Conservation (phyloP, 352 stramenopile genomes). For the Globisporangium ultimum region DNA sequence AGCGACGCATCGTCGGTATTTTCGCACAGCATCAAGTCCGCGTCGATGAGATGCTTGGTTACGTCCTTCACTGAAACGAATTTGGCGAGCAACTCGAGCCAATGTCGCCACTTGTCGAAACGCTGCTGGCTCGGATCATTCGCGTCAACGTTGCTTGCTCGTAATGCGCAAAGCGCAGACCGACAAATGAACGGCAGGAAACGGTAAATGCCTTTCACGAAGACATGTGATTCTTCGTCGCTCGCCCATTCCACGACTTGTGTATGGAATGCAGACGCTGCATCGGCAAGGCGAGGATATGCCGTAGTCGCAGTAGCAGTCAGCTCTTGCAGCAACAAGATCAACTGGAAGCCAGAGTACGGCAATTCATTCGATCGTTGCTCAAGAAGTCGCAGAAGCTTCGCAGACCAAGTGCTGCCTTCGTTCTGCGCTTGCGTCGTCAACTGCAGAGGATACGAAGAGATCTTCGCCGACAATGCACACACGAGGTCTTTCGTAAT, state of each 20-base stretch:
- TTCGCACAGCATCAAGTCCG: conserved; percentile 42
- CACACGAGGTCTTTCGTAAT: conserved; percentile 46
- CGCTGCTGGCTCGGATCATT: conserved; percentile 12
- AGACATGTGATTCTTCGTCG: conserved; percentile 19
- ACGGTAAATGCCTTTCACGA: conserved; percentile 39
- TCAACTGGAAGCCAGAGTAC: conserved; percentile 41
- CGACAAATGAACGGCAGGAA: conserved; percentile 63
- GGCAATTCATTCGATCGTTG: conserved; percentile 32
- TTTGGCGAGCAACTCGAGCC: conserved; percentile 45
- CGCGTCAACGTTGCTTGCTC: not conserved
- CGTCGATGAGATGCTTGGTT: conserved; percentile 46
- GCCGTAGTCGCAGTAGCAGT: not conserved
- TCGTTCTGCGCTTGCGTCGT: conserved; percentile 10
- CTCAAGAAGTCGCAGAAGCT: conserved; percentile 27
- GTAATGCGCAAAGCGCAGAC: conserved; percentile 36
- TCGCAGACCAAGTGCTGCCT: not conserved
- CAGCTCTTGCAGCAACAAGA: conserved; percentile 43
- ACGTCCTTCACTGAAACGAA: conserved; percentile 46
- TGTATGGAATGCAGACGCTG: conserved; percentile 34
- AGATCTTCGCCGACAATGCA: conserved; percentile 24
- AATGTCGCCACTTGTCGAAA: conserved; percentile 45
- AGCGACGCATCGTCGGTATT: not conserved
- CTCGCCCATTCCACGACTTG: conserved; percentile 36
- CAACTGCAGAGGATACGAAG: not conserved
- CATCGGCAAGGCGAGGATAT: conserved; percentile 10